A percentile compares a stretch with the other conserved stretches of the same genome.
These are phyloP conservation scores for Periglandula ipomoeae DNA, from an alignment of 2,329 filamentous ascomycete species.

Conservation along the genomic window DNA sequence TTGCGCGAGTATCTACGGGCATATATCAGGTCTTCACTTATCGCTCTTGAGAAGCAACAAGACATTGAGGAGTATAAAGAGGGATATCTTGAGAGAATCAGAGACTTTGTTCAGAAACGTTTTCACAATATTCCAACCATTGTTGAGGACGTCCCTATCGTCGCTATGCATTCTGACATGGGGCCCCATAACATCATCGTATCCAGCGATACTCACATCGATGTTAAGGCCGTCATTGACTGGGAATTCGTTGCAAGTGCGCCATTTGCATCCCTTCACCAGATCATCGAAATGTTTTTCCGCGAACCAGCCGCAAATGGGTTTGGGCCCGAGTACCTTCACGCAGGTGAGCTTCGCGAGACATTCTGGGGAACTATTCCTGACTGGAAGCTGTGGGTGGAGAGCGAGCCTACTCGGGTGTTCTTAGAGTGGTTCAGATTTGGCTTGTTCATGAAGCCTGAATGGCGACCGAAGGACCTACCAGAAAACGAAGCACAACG, in stretches of 20 bases:
- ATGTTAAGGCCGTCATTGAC: conserved; percentile 11
- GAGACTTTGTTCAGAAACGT: conserved; percentile 7
- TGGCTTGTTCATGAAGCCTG: conserved; percentile 9
- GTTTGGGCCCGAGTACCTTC: conserved; percentile 6
- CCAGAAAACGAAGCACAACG: conserved; percentile 1
- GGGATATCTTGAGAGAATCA: conserved; percentile 7
- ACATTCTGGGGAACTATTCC: conserved; percentile 12
- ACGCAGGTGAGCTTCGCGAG: conserved; percentile 8
- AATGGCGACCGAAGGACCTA: conserved; percentile 5
- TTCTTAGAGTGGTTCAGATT: conserved; percentile 12
- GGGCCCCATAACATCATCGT: conserved; percentile 12
- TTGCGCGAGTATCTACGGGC: conserved; percentile 12
- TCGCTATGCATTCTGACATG: conserved; percentile 11
- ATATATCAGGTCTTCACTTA: conserved; percentile 7
- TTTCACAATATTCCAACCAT: conserved; percentile 9
- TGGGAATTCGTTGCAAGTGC: conserved; percentile 12
- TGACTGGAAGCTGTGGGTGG: conserved; percentile 8
- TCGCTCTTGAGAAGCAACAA: conserved; percentile 8
- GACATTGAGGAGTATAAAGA: conserved; percentile 11
- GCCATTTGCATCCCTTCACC: conserved; percentile 8
- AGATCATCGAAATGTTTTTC: conserved; percentile 10
- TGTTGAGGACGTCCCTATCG: conserved; percentile 11
- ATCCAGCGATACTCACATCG: conserved; percentile 6
- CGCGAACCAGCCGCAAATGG: conserved; percentile 9
- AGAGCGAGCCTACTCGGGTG: conserved; percentile 6